phyloP scores from a whole-genome alignment of 345 rosid genomes.

The Chamaenerion angustifolium region DNA sequence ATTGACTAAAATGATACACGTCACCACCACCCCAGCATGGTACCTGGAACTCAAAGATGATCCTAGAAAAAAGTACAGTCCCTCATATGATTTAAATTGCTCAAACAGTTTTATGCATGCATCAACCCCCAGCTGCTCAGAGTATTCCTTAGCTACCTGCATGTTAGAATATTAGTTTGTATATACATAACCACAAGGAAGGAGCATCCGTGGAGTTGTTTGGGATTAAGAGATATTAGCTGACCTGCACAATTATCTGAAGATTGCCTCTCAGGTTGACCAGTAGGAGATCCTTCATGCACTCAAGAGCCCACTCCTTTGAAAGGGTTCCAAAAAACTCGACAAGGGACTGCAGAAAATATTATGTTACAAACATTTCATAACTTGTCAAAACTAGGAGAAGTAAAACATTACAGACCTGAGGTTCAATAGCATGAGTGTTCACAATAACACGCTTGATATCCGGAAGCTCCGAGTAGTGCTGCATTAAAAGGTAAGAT shows the following conservation, averaged over 20 bases:
- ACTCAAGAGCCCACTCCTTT: slow-evolving; percentile 97
- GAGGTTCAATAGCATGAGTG: slow-evolving; percentile 99
- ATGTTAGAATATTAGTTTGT: slow-evolving; percentile 18
- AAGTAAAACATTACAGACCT: slow-evolving; percentile 34
- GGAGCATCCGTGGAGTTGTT: not conserved
- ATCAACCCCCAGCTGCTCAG: slow-evolving; percentile 94
- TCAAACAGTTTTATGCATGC: slow-evolving; percentile 89
- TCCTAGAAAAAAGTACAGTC: slow-evolving; percentile 92
- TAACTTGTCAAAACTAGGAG: slow-evolving; percentile 4
- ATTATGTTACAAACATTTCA: not conserved
- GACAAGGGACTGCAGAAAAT: slow-evolving; percentile 62
- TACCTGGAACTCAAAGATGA: slow-evolving; percentile 96
- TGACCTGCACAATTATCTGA: slow-evolving; percentile 89
- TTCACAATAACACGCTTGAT: slow-evolving; percentile 97
- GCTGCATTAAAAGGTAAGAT: slow-evolving; percentile 42
- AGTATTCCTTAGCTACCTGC: slow-evolving; percentile 95
- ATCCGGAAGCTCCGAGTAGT: slow-evolving; percentile 88
- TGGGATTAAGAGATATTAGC: slow-evolving; percentile 9
- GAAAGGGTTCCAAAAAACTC: slow-evolving; percentile 98
- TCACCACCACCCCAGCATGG: slow-evolving; percentile 3
- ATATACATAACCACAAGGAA: not conserved
- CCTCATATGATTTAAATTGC: slow-evolving; percentile 96
- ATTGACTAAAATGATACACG: not conserved
- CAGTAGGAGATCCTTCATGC: slow-evolving; percentile 96
- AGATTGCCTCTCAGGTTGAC: slow-evolving; percentile 91